Evolutionary conservation across 1,139 yeast species (phyloP), one percentile per base, ranked within the genome.

Genomic region (Suhomyces bolitotheri): DNA sequence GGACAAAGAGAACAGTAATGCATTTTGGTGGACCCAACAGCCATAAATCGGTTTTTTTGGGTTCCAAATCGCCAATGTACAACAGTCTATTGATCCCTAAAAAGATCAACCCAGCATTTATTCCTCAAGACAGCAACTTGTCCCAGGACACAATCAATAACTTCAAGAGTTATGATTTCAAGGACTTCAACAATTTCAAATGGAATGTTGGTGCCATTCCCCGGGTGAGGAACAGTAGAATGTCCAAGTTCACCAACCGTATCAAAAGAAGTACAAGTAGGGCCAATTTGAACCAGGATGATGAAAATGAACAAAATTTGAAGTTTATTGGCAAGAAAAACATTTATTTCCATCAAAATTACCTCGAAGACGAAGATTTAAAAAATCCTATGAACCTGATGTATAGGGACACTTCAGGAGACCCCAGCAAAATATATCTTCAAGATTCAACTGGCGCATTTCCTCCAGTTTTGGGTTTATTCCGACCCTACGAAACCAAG

Each of bases 171-270:
- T 68, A 56, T 46, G 69, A 60, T 40, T 47, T 64, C 33, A 48
- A 54, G 16, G 68, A 62, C 39, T 51, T 55, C 13, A 47, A 51
- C 28, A 56, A 58, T 24, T 32, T 37, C 8, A 50, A 47, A 26
- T 73, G 76, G 76, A 62, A 60, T 34, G 54, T 75, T 15, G 80
- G 80, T 0, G 62, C 75, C 2, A 65, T 73, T 7, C 76, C 78
- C 2, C 52, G 72, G 30, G 63, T 62, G 9, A 41, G 52, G 9
- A 34, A 39, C 29, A 45, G 46, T 11, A 44, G 45, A 23, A 48
- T 48, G 34, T 45, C 41, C 30, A 34, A 37, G 15, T 33, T 45
- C 7, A 27, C 32, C 19, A 39, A 32, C 32, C 38, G 40, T 16
- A 34, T 40, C 14, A 22, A 36, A 10, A 31, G 29, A 14, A 40